Evolutionary conservation across 73 alveolate genomes (phyloP).

Genomic region (Paramecium pentaurelia): DNA sequence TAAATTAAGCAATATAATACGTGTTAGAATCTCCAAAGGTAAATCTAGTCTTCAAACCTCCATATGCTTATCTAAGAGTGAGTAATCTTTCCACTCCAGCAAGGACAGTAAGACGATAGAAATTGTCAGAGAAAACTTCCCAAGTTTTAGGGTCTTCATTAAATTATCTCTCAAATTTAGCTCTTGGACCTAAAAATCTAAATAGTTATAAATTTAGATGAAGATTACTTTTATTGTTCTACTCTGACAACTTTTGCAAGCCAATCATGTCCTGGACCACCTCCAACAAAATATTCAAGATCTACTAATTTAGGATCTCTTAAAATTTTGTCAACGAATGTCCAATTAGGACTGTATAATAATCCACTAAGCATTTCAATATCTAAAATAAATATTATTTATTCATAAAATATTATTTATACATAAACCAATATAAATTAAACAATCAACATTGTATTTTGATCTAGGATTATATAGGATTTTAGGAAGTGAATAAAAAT

Average conservation of each 20-base stretch:
- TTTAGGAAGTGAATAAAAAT: background rate
- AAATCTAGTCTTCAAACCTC: conserved; percentile 48
- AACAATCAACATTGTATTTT: background rate
- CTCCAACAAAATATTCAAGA: conserved; percentile 29
- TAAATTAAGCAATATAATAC: background rate
- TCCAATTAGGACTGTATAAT: conserved; percentile 20
- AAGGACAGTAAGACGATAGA: conserved; percentile 42
- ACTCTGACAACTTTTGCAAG: background rate
- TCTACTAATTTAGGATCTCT: conserved; percentile 18
- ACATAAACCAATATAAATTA: no score
- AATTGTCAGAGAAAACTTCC: conserved; percentile 49
- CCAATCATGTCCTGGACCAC: conserved; percentile 53
- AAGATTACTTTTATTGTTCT: background rate
- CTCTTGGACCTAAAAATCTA: background rate
- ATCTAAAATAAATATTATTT: background rate
- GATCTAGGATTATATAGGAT: no score
- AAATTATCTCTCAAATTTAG: background rate
- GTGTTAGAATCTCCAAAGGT: conserved; percentile 52
- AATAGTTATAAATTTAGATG: background rate
- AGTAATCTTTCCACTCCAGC: conserved; percentile 62
- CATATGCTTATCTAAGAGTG: conserved; percentile 61
- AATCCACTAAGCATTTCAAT: background rate
- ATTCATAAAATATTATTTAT: background rate
- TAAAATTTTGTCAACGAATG: background rate
- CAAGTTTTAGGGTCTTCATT: conserved; percentile 11